Evolutionary conservation across 176 grass and related monocot species (phyloP), one percentile per base, ranked within the genome.

Genomic region (Musa acuminata): DNA sequence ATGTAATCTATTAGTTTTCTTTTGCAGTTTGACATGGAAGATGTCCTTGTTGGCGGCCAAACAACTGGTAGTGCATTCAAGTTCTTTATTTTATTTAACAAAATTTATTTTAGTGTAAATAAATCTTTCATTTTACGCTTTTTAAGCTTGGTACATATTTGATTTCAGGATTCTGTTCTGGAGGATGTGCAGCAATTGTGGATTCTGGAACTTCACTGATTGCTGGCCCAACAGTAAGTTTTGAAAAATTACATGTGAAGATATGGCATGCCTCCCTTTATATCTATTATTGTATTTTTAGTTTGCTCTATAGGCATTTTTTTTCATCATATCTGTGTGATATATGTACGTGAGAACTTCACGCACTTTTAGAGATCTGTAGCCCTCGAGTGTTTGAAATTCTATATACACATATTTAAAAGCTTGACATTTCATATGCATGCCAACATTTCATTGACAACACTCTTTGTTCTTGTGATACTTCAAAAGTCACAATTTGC

Each of bases 1-100:
- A 35, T 52, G 21, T 19, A 55, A 66, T 69, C 43, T 65, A 13
- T 43, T 69, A 59, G 17, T 43, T 62, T 64, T 22, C 23, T 22
- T 12, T 78, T 87, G 75, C 85, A 99, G 90, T 99, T 99, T 82
- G 85, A 89, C 21, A 89, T 99, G 90, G 90, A 84, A 0, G 90
- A 99, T 82, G 81, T 99, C 52, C 80, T 99, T 26, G 53, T 99
- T 84, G 88, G 75, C 49, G 84, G 78, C 25, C 78, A 89, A 73
- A 82, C 95, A 78, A 94, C 90, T 85, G 95, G 95, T 99, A 89
- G 35, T 63, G 7, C 59, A 76, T 53, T 3, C 43, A 52, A 76
- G 59, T 64, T 64, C 58, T 76, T 10, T 64, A 24, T 13, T 52
- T 4, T 26, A 25, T 64, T 13, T 52, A 20, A 8, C 51, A 2